Conservation (phyloP, 177 flowering plant species). For the Vitis hybrid region DNA sequence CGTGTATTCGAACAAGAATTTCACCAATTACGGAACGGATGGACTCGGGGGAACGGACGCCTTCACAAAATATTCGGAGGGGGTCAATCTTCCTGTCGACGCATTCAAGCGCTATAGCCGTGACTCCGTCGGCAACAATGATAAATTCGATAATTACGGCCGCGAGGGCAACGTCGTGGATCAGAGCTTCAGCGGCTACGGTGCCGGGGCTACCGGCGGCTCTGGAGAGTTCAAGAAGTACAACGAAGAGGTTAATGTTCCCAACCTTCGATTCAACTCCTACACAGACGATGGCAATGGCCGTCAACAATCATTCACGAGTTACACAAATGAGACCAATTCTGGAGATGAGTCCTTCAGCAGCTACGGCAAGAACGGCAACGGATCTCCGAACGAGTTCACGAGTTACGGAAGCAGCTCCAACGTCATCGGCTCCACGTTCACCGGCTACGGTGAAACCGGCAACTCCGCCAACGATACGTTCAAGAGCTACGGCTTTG, state of each 20-base stretch:
- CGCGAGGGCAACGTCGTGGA: slow-evolving; percentile 41
- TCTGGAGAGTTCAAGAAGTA: slow-evolving; percentile 43
- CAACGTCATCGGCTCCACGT: slow-evolving; percentile 39
- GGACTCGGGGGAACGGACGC: slow-evolving; percentile 36
- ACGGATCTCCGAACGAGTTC: slow-evolving; percentile 39
- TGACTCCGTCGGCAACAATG: slow-evolving; percentile 39
- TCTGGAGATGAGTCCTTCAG: slow-evolving; percentile 37
- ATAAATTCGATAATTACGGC: slow-evolving; percentile 39
- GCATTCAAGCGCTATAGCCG: slow-evolving; percentile 60
- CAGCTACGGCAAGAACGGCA: slow-evolving; percentile 43
- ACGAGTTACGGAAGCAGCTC: slow-evolving; percentile 33
- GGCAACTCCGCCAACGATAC: slow-evolving; percentile 36
- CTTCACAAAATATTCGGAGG: slow-evolving; percentile 48
- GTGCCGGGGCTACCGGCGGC: slow-evolving; percentile 47
- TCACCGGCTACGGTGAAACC: slow-evolving; percentile 36
- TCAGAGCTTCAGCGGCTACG: slow-evolving; percentile 54
- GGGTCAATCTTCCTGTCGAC: slow-evolving; percentile 32
- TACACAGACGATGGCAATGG: slow-evolving; percentile 37
- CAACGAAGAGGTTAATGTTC: slow-evolving; percentile 33
- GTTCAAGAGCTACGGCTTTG: slow-evolving; percentile 42
- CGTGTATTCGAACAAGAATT: slow-evolving; percentile 37
- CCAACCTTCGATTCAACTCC: slow-evolving; percentile 35
- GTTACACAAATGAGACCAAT: slow-evolving; percentile 33
- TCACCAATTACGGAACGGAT: slow-evolving; percentile 58
- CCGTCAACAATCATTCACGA: slow-evolving; percentile 25